Evolutionary conservation across 2,329 filamentous ascomycete genomes (phyloP), one percentile per base, ranked within the genome.

Genomic region (Zymoseptoria brevis): DNA sequence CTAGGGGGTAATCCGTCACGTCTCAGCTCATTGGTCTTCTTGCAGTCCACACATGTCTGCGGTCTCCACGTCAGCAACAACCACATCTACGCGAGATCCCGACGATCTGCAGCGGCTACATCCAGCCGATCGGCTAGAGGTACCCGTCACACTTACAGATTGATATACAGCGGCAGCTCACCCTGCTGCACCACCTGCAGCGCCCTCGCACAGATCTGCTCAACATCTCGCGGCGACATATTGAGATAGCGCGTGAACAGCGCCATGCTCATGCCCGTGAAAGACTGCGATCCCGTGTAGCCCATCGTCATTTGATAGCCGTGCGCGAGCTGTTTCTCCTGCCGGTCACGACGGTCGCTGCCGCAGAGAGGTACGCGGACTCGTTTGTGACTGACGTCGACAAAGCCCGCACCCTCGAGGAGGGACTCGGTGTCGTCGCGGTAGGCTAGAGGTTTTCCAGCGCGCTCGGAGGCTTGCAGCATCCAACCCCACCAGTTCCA

Each of bases 261-360:
- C 21, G 61, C 60, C 68, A 71, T 67, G 24, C 63, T 64, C 35
- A 71, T 62, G 13, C 66, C 69, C 19, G 62, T 65, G 62, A 68
- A 67, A 13, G 64, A 64, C 55, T 67, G 58, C 16, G 65, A 63
- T 26, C 55, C 59, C 29, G 58, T 58, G 41, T 64, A 60, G 48
- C 62, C 85, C 66, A 96, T 79, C 48, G 85, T 87, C 22, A 93
- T 77, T 69, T 93, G 91, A 75, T 95, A 96, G 88, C 89, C 96
- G 59, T 85, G 81, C 29, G 88, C 90, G 56, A 91, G 81, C 51
- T 87, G 82, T 62, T 84, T 86, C 65, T 85, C 80, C 63, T 84
- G 79, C 24, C 80, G 77, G 66, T 89, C 84, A 53, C 24, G 77
- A 73, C 60, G 84, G 82, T 87, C 89, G 93, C 57, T 57, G 13